Evolutionary conservation across 805 yeast genomes (phyloP).

Genomic region (Wickerhamomyces canadensis): DNA sequence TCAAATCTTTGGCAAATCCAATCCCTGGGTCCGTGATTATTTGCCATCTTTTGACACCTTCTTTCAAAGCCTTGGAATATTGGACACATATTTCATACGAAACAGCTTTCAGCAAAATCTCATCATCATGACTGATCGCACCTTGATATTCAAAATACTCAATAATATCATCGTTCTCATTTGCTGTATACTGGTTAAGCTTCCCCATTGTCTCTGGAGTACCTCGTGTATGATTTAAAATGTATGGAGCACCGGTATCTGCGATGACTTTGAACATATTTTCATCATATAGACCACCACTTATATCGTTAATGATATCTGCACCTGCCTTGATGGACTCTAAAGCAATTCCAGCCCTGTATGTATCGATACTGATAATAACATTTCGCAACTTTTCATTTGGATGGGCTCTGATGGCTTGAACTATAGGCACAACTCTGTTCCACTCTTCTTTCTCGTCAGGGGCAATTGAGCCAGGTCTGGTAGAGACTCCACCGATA

Average conservation of each 20-base stretch:
- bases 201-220: slow-evolving; percentile 65
- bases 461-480: slow-evolving; percentile 73
- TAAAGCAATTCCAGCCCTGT: slow-evolving; percentile 68
- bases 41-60: slow-evolving; percentile 85
- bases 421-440: slow-evolving; percentile 67
- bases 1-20: slow-evolving; percentile 86
- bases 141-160: slow-evolving; percentile 28
- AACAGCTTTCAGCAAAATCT: slow-evolving; percentile 46
- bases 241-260: slow-evolving; percentile 64
- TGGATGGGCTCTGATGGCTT: slow-evolving; percentile 45
- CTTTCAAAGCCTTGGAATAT: slow-evolving; percentile 47
- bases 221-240: slow-evolving; percentile 84
- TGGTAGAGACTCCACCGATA: slow-evolving; percentile 91
- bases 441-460: slow-evolving; percentile 58
- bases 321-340: slow-evolving; percentile 72
- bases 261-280: slow-evolving; percentile 67
- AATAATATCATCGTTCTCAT: slow-evolving; percentile 29
- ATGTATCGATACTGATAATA: slow-evolving; percentile 83
- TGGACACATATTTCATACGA: slow-evolving; percentile 59
- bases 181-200: slow-evolving; percentile 47
- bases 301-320: slow-evolving; percentile 86
- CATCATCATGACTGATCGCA: slow-evolving; percentile 24
- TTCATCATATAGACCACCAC: slow-evolving; percentile 70
- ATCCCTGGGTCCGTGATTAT: slow-evolving; percentile 89
- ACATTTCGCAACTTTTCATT: slow-evolving; percentile 34